A percentile compares a stretch with the other conserved stretches of the same genome.
Conservation (phyloP, 306 rosid genomes). For the Quercus aquifolioides region DNA sequence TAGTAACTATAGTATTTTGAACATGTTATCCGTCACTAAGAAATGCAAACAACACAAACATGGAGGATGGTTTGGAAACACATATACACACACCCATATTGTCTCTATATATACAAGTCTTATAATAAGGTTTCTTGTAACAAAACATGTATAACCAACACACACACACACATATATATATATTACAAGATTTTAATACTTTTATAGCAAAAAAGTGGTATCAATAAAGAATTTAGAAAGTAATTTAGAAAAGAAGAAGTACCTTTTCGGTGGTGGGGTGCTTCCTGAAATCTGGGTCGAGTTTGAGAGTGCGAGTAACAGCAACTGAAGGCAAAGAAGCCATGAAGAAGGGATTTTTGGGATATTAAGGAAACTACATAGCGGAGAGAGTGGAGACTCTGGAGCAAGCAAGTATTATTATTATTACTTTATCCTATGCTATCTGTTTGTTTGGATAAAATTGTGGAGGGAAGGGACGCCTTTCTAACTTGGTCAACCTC, state of each 20-base stretch:
- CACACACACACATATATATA: neutral
- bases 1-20: neutral
- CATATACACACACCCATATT: neutral
- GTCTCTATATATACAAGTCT: neutral
- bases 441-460: constrained; percentile 26
- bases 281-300: constrained; percentile 54
- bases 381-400: neutral
- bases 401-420: too few relatives aligned
- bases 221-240: neutral
- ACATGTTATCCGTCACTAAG: neutral
- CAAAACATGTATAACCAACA: neutral
- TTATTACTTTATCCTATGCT: neutral
- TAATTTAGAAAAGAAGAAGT: neutral
- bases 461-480: constrained; percentile 25
- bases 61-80: neutral
- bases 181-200: neutral
- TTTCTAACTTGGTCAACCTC: neutral
- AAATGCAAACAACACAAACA: neutral
- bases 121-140: neutral
- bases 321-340: constrained; percentile 66
- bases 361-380: constrained; percentile 1
- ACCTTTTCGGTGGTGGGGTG: constrained; percentile 61
- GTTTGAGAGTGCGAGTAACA: constrained; percentile 50
- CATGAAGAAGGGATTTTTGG: constrained; percentile 33
- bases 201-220: neutral